These are phyloP conservation scores for Hemerocallis citrina DNA, from an alignment of 106 monocot genomes.

Conservation along the genomic window DNA sequence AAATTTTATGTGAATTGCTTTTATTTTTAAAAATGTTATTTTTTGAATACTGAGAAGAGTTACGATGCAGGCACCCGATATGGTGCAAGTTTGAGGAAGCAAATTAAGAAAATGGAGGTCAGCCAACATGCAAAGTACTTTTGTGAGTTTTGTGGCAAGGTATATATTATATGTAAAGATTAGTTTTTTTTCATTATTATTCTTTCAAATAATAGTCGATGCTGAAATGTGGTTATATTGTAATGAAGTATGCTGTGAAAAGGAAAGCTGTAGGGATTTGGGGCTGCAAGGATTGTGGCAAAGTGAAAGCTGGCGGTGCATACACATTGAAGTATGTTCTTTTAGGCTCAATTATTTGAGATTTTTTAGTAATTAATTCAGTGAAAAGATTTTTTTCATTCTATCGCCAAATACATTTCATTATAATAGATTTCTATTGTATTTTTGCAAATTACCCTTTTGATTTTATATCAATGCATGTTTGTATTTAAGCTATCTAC, in stretches of 20 bases:
- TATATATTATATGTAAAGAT: slow-evolving; percentile 11
- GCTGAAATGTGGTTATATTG: neutral
- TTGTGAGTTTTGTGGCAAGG: slow-evolving; percentile 55
- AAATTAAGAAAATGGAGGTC: slow-evolving; percentile 61
- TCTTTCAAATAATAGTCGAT: neutral
- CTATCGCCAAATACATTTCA: too few species aligned
- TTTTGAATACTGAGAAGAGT: neutral
- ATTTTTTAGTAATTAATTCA: too few species aligned
- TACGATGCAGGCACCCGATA: slow-evolving; percentile 35
- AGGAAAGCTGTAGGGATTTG: slow-evolving; percentile 27
- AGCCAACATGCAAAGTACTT: slow-evolving; percentile 57
- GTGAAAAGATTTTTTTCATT: too few species aligned
- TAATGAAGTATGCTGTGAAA: slow-evolving; percentile 19
- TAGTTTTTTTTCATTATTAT: neutral
- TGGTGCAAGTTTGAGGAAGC: slow-evolving; percentile 61
- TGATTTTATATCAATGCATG: too few species aligned
- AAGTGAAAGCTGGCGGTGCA: slow-evolving; percentile 23
- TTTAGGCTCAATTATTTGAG: too few species aligned
- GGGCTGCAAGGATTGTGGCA: slow-evolving; percentile 29
- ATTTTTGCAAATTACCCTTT: too few species aligned
- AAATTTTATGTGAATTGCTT: too few species aligned
- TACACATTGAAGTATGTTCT: slow-evolving; percentile 26
- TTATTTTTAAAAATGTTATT: too few species aligned
- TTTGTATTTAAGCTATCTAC: too few species aligned
- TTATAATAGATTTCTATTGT: too few species aligned